These are phyloP conservation scores for Choiromyces venosus DNA, from an alignment of 495 filamentous ascomycete species.

Conservation along the genomic window DNA sequence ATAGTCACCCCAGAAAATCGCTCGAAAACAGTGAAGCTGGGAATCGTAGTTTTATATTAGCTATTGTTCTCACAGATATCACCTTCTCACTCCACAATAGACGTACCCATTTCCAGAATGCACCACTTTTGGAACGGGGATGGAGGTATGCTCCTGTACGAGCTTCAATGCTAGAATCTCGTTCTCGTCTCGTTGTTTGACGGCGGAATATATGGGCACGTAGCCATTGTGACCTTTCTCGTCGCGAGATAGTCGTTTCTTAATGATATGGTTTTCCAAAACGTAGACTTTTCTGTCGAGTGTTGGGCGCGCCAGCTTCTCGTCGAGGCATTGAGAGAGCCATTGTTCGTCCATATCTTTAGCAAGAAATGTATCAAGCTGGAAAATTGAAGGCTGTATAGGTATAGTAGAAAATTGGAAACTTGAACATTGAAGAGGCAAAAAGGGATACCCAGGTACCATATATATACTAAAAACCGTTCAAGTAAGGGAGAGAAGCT, in stretches of 20 bases:
- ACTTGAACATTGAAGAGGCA: background rate
- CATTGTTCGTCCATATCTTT: slow-evolving; percentile 3
- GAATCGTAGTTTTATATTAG: background rate
- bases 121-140: slow-evolving; percentile 9
- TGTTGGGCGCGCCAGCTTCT: background rate
- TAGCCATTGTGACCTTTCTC: slow-evolving; percentile 7
- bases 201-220: slow-evolving; percentile 5
- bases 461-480: background rate
- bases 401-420: background rate
- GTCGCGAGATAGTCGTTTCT: slow-evolving; percentile 4
- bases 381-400: background rate
- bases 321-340: slow-evolving; percentile 11
- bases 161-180: slow-evolving; percentile 15
- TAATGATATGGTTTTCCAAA: slow-evolving; percentile 4
- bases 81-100: background rate
- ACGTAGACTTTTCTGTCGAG: slow-evolving; percentile 6
- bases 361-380: background rate
- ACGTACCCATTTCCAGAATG: slow-evolving; percentile 12
- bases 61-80: background rate
- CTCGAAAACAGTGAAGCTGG: slow-evolving; percentile 16
- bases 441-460: background rate
- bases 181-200: slow-evolving; percentile 14
- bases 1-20: slow-evolving; percentile 9
- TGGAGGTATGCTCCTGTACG: background rate
- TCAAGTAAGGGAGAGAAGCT: background rate